Evolutionary conservation across 306 rosid genomes (phyloP).

Genomic region (Lagenaria siceraria): DNA sequence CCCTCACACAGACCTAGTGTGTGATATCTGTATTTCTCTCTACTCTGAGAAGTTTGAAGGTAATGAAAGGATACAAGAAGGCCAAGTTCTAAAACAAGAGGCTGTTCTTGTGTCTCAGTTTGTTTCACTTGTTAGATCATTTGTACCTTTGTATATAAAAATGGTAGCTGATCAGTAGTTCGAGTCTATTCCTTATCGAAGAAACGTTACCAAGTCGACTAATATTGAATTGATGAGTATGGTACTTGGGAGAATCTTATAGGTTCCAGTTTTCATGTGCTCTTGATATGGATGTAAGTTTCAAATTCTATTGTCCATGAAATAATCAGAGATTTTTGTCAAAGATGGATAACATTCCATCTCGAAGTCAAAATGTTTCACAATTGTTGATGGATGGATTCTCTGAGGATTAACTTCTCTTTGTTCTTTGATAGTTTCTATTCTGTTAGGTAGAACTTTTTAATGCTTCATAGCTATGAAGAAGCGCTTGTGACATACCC

Average conservation of each 20-base stretch:
- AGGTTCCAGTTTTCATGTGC: neutral
- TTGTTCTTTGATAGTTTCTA: neutral
- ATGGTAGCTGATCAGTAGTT: neutral
- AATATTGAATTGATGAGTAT: neutral
- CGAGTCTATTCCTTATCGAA: neutral
- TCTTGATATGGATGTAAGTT: neutral
- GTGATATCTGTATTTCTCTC: neutral
- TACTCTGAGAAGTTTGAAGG: neutral
- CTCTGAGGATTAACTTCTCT: neutral
- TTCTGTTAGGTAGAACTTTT: neutral
- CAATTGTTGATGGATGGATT: neutral
- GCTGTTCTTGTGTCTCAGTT: neutral
- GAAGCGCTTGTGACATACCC: neutral
- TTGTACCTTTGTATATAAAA: neutral
- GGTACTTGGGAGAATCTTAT: neutral
- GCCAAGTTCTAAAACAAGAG: neutral
- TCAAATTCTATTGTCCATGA: neutral
- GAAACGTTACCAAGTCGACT: neutral
- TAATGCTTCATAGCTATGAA: neutral
- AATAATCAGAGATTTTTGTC: neutral
- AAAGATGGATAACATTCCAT: neutral
- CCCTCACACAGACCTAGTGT: neutral
- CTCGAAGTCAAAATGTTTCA: neutral
- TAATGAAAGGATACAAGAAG: neutral
- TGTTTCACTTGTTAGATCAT: neutral